Evolutionary conservation across 2,329 filamentous ascomycete species (phyloP).

Genomic region (Phoma sp.): DNA sequence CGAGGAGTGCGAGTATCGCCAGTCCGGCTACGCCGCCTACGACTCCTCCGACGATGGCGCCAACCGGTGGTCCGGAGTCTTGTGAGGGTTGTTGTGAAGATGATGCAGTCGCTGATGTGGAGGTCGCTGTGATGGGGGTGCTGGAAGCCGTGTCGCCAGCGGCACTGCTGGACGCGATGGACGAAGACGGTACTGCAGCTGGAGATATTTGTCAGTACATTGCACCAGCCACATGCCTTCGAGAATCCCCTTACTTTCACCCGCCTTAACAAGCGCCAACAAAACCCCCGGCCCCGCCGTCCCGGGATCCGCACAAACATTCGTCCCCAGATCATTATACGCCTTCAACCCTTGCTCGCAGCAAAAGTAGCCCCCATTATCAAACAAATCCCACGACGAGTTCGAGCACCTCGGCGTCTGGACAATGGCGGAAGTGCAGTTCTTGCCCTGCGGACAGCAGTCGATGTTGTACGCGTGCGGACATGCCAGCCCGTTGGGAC

Average conservation of each 20-base stretch:
- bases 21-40: conserved; percentile 8
- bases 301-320: no score
- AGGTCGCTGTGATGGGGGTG: no score
- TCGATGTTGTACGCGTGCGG: conserved; percentile 11
- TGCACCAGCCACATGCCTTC: no score
- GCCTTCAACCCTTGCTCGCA: conserved; percentile 12
- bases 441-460: conserved; percentile 4
- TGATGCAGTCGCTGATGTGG: no score
- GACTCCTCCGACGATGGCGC: conserved; percentile 14
- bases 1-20: background rate
- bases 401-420: conserved; percentile 9
- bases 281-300: no score
- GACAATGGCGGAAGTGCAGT: conserved; percentile 6
- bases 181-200: no score
- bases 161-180: no score
- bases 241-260: no score
- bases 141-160: no score
- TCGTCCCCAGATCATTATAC: background rate
- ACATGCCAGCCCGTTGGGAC: conserved; percentile 5
- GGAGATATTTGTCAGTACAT: no score
- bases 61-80: conserved; percentile 1
- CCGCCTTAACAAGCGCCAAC: no score
- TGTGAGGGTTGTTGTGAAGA: background rate
- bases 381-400: conserved; percentile 15
- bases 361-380: conserved; percentile 18